Conservation (phyloP, 768 basidiomycete genomes). For the Phaeotremella skinneri region DNA sequence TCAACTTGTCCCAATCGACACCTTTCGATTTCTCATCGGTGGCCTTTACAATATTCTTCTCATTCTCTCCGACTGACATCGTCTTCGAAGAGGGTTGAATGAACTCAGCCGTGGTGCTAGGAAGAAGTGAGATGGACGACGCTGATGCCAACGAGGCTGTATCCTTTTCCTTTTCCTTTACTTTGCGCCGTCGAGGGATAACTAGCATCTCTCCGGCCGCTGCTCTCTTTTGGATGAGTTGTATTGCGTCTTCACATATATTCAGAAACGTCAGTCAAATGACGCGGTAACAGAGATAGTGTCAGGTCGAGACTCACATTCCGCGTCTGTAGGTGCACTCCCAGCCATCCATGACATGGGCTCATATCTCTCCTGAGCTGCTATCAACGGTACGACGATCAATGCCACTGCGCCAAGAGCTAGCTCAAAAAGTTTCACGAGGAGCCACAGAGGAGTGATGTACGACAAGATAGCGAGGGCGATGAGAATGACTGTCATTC, state of each 20-base stretch:
- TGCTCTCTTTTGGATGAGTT: constrained; percentile 6
- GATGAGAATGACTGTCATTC: constrained; percentile 12
- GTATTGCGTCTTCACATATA: constrained; percentile 12
- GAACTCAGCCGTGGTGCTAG: too few relatives aligned
- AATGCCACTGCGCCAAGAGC: constrained; percentile 22
- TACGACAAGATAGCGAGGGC: constrained; percentile 8
- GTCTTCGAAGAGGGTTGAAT: not conserved
- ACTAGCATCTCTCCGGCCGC: constrained; percentile 8
- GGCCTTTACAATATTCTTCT: not conserved
- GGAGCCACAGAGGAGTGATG: constrained; percentile 11
- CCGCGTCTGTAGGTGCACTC: constrained; percentile 15
- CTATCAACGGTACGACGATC: constrained; percentile 23
- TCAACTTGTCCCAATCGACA: constrained; percentile 3
- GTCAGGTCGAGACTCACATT: constrained; percentile 4
- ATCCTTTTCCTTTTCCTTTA: not conserved
- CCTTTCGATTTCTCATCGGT: not conserved
- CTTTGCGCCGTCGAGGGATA: not conserved
- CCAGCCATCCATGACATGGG: constrained; percentile 20
- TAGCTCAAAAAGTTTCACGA: constrained; percentile 23
- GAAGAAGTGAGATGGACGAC: not conserved
- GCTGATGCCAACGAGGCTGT: not conserved
- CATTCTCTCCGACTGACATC: too few relatives aligned
- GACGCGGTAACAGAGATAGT: not conserved
- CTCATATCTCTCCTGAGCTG: constrained; percentile 25
- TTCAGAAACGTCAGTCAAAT: not conserved